A percentile compares a stretch with the other conserved stretches of the same genome.
These are phyloP conservation scores for Astraeus odoratus DNA, from an alignment of 768 basidiomycete species.

Conservation along the genomic window DNA sequence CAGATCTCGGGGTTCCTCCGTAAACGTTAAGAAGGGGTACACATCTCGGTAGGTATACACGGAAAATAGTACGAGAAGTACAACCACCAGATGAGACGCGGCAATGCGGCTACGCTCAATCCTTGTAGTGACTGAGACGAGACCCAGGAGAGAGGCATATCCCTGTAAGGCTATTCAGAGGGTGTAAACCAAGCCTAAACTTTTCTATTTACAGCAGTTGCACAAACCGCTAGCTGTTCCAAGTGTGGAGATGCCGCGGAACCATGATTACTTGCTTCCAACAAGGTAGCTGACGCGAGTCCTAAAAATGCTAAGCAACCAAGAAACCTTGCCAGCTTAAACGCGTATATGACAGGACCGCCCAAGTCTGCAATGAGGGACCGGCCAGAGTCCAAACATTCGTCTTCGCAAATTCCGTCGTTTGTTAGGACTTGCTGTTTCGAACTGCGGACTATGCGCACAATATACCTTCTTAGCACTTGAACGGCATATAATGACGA, in stretches of 20 bases:
- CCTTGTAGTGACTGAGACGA: slow-evolving; percentile 29
- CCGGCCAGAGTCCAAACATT: neutral
- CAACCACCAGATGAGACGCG: slow-evolving; percentile 36
- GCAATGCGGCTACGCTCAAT: slow-evolving; percentile 24
- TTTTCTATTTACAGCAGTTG: slow-evolving; percentile 9
- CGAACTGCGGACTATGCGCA: neutral
- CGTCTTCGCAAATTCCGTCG: neutral
- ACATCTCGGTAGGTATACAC: slow-evolving; percentile 54
- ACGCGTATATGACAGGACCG: slow-evolving; percentile 17
- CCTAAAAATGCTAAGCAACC: slow-evolving; percentile 17
- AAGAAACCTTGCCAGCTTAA: slow-evolving; percentile 15
- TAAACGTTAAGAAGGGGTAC: slow-evolving; percentile 52
- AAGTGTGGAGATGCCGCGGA: neutral
- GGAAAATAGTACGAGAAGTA: slow-evolving; percentile 41
- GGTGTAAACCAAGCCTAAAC: neutral
- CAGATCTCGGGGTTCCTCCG: slow-evolving; percentile 41
- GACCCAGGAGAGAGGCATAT: slow-evolving; percentile 35
- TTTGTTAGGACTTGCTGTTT: neutral
- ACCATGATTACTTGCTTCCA: neutral
- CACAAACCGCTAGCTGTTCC: slow-evolving; percentile 9
- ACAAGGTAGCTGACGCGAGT: slow-evolving; percentile 7
- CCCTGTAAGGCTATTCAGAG: slow-evolving; percentile 19
- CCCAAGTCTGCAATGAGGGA: slow-evolving; percentile 14
- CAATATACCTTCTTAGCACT: neutral
- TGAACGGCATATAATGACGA: slow-evolving; percentile 3